These are phyloP conservation scores for Quercus aquifolioides DNA, from an alignment of 306 rosid genomes.

Conservation along the genomic window DNA sequence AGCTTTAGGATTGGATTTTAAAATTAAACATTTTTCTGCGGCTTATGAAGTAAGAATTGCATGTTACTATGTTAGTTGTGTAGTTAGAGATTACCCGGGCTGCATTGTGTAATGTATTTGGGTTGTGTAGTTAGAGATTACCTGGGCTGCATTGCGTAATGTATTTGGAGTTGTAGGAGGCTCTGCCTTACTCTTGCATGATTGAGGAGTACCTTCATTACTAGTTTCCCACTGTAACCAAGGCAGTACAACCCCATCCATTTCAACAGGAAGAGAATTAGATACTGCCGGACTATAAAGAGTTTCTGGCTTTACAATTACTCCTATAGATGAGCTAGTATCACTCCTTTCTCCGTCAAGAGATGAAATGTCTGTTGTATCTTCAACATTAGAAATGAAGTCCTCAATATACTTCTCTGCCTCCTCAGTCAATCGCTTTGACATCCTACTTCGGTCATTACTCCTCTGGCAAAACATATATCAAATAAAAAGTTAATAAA, in stretches of 20 bases:
- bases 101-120: conserved; percentile 18
- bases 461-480: conserved; percentile 58
- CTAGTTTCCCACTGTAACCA: conserved; percentile 97
- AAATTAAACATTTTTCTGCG: not conserved
- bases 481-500: conserved; percentile 2
- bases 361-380: conserved; percentile 90
- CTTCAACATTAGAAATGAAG: conserved; percentile 93
- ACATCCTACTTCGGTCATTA: conserved; percentile 68
- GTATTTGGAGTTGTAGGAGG: conserved; percentile 44
- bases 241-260: conserved; percentile 78
- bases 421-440: conserved; percentile 76
- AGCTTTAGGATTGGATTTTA: not conserved
- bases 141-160: not conserved
- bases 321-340: conserved; percentile 86
- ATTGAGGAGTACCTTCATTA: conserved; percentile 48
- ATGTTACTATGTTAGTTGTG: not conserved
- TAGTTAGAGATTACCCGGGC: not conserved
- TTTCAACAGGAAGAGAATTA: conserved; percentile 57
- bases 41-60: no score
- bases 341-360: conserved; percentile 96
- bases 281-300: conserved; percentile 39
- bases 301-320: conserved; percentile 49
- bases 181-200: conserved; percentile 39
- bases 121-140: not conserved
- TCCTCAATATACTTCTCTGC: conserved; percentile 93